These are phyloP conservation scores for Penicillium sp. DNA, from an alignment of 2,329 filamentous ascomycete species.

Conservation along the genomic window DNA sequence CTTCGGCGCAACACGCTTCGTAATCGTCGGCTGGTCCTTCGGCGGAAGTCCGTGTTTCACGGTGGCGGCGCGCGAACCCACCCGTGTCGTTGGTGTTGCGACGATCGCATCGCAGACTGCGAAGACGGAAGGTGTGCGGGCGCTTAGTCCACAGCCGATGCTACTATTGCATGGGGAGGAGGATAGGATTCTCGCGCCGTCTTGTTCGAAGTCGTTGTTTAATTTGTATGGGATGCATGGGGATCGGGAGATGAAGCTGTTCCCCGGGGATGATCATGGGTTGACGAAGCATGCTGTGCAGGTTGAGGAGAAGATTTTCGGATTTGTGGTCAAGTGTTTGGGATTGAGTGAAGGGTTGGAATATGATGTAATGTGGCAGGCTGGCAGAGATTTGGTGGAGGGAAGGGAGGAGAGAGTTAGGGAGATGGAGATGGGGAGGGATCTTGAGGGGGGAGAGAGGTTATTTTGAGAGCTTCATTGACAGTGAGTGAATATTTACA, in stretches of 20 bases:
- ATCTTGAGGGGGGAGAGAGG: conserved; percentile 41
- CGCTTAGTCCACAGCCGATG: background rate
- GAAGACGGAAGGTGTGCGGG: background rate
- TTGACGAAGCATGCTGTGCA: conserved; percentile 42
- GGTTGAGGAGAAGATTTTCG: conserved; percentile 46
- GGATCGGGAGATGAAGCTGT: conserved; percentile 42
- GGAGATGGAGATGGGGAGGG: conserved; percentile 41
- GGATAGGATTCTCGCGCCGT: background rate
- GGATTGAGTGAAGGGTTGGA: conserved; percentile 30
- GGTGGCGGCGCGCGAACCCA: conserved; percentile 36
- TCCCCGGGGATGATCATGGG: conserved; percentile 49
- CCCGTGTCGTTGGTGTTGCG: conserved; percentile 37
- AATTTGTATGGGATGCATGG: conserved; percentile 41
- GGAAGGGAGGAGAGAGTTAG: conserved; percentile 28
- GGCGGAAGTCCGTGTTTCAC: conserved; percentile 49
- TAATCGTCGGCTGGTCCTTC: conserved; percentile 51
- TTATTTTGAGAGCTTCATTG: conserved; percentile 6
- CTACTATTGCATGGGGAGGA: conserved; percentile 1
- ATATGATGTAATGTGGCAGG: conserved; percentile 19
- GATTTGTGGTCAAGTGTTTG: conserved; percentile 44
- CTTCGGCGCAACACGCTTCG: conserved; percentile 40
- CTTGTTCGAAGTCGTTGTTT: conserved; percentile 36
- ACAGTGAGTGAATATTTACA: no score
- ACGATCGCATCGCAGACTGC: conserved; percentile 2
- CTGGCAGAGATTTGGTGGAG: conserved; percentile 28